Conservation (phyloP, 208 protist species). For the Acanthamoeba divionensis region DNA sequence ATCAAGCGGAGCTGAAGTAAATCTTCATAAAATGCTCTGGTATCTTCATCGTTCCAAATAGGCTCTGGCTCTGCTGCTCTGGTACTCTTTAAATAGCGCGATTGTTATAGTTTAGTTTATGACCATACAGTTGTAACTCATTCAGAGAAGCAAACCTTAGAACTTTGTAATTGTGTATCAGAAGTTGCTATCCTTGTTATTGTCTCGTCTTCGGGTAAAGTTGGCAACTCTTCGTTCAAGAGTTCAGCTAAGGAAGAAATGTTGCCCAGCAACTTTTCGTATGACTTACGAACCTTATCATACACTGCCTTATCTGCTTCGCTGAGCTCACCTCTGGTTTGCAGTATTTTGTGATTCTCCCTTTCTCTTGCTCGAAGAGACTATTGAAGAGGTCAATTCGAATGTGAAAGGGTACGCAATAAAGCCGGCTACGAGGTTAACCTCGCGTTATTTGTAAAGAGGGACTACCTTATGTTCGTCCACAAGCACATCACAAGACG, state of each 20-base stretch:
- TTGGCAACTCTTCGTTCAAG: conserved; percentile 53
- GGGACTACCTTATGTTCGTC: conserved; percentile 38
- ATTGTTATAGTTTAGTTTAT: not conserved
- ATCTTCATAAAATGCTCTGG: conserved; percentile 65
- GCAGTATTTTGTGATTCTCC: conserved; percentile 60
- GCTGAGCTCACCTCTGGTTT: conserved; percentile 64
- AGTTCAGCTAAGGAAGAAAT: conserved; percentile 49
- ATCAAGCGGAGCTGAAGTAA: conserved; percentile 49
- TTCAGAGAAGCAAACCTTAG: not conserved
- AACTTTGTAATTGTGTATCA: not conserved
- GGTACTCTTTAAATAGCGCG: not conserved
- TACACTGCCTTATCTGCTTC: conserved; percentile 44
- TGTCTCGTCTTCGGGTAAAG: conserved; percentile 54
- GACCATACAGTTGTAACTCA: not conserved
- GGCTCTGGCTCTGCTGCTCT: conserved; percentile 17
- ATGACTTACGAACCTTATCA: conserved; percentile 65
- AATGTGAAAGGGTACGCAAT: not conserved
- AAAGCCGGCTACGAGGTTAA: too few relatives aligned
- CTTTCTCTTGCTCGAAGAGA: conserved; percentile 59
- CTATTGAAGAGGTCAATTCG: not conserved
- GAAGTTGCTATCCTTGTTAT: conserved; percentile 47
- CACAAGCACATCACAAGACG: not conserved
- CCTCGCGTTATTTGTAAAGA: not conserved
- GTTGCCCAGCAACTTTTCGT: conserved; percentile 66
- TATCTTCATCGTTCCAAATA: conserved; percentile 65